phyloP scores from a whole-genome alignment of 306 rosid genomes.

The Hylodesmum podocarpum region DNA sequence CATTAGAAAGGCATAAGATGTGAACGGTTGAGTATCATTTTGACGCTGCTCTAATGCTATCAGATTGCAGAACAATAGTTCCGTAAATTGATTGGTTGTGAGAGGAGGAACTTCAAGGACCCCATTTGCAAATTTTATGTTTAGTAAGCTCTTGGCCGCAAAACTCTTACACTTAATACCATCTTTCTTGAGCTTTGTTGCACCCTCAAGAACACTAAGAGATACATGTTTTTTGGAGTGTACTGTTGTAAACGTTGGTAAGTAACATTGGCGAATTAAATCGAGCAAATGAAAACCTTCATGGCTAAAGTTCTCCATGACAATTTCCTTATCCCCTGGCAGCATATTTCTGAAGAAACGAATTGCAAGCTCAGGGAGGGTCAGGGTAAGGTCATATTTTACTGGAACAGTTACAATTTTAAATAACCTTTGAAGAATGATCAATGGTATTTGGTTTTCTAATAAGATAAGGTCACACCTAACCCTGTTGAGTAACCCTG shows the following conservation, averaged over 20 bases:
- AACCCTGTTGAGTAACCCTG: neutral
- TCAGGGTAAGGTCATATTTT: neutral
- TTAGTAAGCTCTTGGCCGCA: neutral
- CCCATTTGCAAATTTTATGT: neutral
- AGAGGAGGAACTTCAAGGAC: neutral
- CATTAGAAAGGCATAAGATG: neutral
- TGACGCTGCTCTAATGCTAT: neutral
- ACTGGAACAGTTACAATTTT: neutral
- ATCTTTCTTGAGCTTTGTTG: neutral
- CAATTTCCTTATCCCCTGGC: neutral
- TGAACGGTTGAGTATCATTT: neutral
- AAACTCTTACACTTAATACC: neutral
- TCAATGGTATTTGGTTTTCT: neutral
- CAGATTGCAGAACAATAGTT: neutral
- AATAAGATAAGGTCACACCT: neutral
- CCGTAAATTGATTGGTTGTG: neutral
- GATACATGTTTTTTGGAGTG: neutral
- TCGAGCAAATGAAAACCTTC: conserved; percentile 3
- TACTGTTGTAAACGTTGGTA: neutral
- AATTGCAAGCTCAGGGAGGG: neutral
- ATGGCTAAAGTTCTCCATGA: neutral
- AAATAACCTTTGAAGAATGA: neutral
- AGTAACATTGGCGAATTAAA: neutral
- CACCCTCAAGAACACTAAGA: neutral
- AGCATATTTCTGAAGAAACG: neutral